phyloP scores from a whole-genome alignment of 202 grass and related monocot genomes.

The Sporobolus alterniflorus region DNA sequence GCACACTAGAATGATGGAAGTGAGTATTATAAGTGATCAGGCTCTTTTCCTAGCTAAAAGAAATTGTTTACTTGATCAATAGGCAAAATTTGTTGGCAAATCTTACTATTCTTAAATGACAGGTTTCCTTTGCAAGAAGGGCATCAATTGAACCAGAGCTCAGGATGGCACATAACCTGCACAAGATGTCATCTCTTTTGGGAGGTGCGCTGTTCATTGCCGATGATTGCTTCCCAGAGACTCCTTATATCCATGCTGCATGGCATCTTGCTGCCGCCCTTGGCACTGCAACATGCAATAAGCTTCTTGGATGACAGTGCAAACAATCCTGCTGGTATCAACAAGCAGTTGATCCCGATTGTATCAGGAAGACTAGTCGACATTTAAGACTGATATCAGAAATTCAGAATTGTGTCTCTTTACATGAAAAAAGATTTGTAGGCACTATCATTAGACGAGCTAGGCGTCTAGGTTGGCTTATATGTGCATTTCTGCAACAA shows the following conservation, averaged over 20 bases:
- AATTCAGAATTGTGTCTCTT: no score
- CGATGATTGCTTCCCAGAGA: constrained; percentile 73
- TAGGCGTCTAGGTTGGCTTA: not conserved
- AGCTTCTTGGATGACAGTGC: constrained; percentile 73
- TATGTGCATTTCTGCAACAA: not conserved
- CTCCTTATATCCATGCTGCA: constrained; percentile 87
- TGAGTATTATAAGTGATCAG: constrained; percentile 41
- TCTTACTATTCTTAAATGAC: constrained; percentile 16
- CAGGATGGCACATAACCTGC: constrained; percentile 81
- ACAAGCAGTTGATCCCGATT: constrained; percentile 43
- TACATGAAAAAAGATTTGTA: no score
- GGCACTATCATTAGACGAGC: no score
- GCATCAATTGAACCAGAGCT: constrained; percentile 82
- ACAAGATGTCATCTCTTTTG: constrained; percentile 86
- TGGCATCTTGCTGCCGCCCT: constrained; percentile 95
- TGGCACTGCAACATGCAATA: constrained; percentile 86
- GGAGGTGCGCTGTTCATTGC: constrained; percentile 87
- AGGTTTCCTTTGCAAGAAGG: constrained; percentile 89
- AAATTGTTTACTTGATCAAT: not conserved
- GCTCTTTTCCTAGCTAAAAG: constrained; percentile 10
- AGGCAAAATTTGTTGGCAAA: not conserved
- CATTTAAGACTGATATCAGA: not conserved
- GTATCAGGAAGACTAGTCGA: constrained; percentile 17
- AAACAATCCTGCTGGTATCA: constrained; percentile 32
- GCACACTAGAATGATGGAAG: constrained; percentile 96